Evolutionary conservation across 176 grass and related monocot species (phyloP).

Genomic region (Alloteropsis semialata): DNA sequence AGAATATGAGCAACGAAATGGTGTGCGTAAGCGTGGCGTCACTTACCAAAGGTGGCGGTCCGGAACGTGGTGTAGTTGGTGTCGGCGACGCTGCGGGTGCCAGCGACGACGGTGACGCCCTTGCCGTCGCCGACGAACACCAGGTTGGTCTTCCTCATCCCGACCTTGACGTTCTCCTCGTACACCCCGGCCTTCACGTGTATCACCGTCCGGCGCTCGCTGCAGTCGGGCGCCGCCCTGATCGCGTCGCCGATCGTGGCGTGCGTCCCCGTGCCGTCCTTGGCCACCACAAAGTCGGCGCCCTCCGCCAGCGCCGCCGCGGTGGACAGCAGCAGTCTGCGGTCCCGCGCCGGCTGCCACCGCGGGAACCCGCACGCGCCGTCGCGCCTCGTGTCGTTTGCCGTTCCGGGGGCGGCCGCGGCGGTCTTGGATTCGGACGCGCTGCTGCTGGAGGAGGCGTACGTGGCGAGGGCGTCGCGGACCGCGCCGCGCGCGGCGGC

Average conservation of each 20-base stretch:
- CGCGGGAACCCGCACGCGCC: conserved; percentile 20
- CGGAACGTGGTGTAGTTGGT: conserved; percentile 63
- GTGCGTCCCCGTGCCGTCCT: conserved; percentile 48
- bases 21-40: no score
- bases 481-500: conserved; percentile 41
- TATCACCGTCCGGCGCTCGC: conserved; percentile 43
- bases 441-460: no score
- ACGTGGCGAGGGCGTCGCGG: conserved; percentile 41
- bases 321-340: conserved; percentile 24
- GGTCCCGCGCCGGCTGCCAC: conserved; percentile 41
- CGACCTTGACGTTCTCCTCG: conserved; percentile 63
- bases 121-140: conserved; percentile 71
- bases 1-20: neutral
- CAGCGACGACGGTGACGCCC: conserved; percentile 38
- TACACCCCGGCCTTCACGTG: conserved; percentile 61
- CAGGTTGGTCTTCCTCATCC: conserved; percentile 61
- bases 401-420: no score
- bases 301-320: neutral
- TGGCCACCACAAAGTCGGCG: conserved; percentile 50
- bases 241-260: conserved; percentile 41
- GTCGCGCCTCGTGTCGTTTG: neutral
- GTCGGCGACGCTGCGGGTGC: conserved; percentile 33
- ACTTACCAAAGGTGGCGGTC: conserved; percentile 66
- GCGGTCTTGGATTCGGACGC: no score
- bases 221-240: conserved; percentile 48